Conservation (phyloP, 2,329 filamentous ascomycete genomes). For the Diaporthe humulicola region DNA sequence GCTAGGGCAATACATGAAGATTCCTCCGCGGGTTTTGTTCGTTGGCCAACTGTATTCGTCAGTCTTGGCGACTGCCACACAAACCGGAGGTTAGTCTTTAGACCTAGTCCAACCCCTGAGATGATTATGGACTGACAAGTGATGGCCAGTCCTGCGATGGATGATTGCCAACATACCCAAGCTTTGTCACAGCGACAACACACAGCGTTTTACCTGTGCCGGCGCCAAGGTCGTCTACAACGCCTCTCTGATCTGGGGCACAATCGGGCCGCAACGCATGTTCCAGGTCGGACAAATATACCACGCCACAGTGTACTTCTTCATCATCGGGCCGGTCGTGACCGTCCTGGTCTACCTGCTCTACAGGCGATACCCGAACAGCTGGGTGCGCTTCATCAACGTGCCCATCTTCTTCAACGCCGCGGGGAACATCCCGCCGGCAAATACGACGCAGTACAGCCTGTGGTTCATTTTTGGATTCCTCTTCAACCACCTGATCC, state of each 20-base stretch:
- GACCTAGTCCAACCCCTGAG: no score
- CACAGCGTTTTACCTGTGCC: conserved; percentile 50
- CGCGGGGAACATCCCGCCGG: conserved; percentile 50
- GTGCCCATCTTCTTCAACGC: conserved; percentile 51
- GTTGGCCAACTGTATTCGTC: conserved; percentile 51
- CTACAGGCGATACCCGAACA: conserved; percentile 48
- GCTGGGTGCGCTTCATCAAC: conserved; percentile 50
- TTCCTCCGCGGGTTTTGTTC: conserved; percentile 50
- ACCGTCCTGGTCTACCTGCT: conserved; percentile 47
- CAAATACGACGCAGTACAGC: conserved; percentile 49
- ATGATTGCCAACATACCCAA: conserved; percentile 48
- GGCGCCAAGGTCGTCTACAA: conserved; percentile 51
- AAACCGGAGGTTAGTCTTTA: conserved; percentile 47
- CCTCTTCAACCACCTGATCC: conserved; percentile 49
- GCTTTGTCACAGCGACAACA: conserved; percentile 48
- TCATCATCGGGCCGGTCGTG: conserved; percentile 49
- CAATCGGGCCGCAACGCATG: conserved; percentile 50
- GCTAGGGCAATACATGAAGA: conserved; percentile 50
- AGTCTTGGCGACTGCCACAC: conserved; percentile 48
- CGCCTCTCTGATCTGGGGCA: conserved; percentile 50
- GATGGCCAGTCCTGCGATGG: conserved; percentile 42
- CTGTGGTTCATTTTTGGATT: conserved; percentile 51
- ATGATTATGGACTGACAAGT: not conserved
- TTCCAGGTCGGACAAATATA: conserved; percentile 49
- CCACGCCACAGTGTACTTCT: conserved; percentile 49